Conservation (phyloP, 2,329 filamentous ascomycete genomes). For the Talaromyces verruculosus region DNA sequence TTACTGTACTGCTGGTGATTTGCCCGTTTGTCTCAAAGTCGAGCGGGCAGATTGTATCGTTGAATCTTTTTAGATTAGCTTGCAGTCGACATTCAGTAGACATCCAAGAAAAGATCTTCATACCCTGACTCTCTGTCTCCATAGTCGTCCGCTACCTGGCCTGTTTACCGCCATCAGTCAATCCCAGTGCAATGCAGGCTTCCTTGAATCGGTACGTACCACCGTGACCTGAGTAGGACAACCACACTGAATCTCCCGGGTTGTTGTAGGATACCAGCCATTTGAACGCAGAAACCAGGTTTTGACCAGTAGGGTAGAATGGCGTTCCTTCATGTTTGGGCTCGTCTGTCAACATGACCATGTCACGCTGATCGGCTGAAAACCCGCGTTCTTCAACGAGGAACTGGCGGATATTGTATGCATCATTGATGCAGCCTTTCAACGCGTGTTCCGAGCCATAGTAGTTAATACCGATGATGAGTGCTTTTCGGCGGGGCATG, state of each 20-base stretch:
- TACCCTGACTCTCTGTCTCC: constrained; percentile 21
- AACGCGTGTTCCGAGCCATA: constrained; percentile 45
- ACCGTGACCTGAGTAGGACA: constrained; percentile 62
- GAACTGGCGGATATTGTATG: constrained; percentile 50
- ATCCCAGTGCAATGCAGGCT: background rate
- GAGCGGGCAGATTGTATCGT: constrained; percentile 56
- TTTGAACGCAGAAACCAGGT: constrained; percentile 55
- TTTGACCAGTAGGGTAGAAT: constrained; percentile 44
- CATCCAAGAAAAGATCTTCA: background rate
- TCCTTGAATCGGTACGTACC: constrained; percentile 46
- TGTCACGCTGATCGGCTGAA: constrained; percentile 40
- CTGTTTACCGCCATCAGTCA: constrained; percentile 11
- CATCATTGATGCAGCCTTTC: constrained; percentile 52
- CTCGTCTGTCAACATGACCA: constrained; percentile 49
- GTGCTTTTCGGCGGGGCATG: constrained; percentile 41
- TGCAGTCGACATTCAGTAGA: background rate
- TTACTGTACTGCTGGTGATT: constrained; percentile 49
- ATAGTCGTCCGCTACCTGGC: constrained; percentile 16
- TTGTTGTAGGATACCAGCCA: constrained; percentile 54
- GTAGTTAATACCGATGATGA: constrained; percentile 58
- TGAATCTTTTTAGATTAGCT: constrained; percentile 30
- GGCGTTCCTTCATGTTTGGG: constrained; percentile 30
- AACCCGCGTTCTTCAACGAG: constrained; percentile 48
- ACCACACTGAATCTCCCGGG: constrained; percentile 54
- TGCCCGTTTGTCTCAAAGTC: constrained; percentile 56